Evolutionary conservation across 2,329 filamentous ascomycete genomes (phyloP).

Genomic region (Podosphaera leucotricha): DNA sequence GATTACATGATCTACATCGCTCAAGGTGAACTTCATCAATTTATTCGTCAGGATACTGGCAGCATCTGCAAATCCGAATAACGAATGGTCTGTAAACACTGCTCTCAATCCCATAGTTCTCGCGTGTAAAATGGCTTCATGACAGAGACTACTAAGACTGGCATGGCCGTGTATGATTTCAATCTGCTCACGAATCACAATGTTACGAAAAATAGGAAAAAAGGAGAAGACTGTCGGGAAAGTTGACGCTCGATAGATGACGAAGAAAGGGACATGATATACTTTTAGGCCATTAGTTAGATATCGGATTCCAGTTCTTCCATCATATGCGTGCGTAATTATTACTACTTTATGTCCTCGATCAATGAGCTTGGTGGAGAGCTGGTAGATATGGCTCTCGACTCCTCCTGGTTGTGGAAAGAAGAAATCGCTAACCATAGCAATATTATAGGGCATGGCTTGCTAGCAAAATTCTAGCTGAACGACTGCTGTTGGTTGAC

Average conservation of each 20-base stretch:
- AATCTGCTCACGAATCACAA: constrained; percentile 79
- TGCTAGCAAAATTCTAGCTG: not conserved
- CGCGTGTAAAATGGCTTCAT: constrained; percentile 85
- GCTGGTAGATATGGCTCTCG: constrained; percentile 95
- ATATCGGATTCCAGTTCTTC: constrained; percentile 77
- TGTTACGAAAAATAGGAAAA: constrained; percentile 93
- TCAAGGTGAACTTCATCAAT: constrained; percentile 81
- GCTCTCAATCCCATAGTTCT: constrained; percentile 90
- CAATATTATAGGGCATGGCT: constrained; percentile 34
- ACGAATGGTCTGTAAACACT: constrained; percentile 89
- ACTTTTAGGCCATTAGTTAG: constrained; percentile 96
- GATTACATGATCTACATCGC: constrained; percentile 93
- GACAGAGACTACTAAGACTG: constrained; percentile 76
- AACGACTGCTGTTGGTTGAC: not conserved
- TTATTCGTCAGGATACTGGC: constrained; percentile 94
- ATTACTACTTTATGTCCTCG: constrained; percentile 95
- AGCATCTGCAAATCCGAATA: constrained; percentile 94
- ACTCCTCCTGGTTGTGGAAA: constrained; percentile 92
- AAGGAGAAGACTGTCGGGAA: constrained; percentile 97
- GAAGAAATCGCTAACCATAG: constrained; percentile 99
- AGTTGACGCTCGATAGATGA: constrained; percentile 82
- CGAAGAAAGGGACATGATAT: constrained; percentile 87
- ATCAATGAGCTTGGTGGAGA: constrained; percentile 89
- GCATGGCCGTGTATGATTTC: constrained; percentile 97
- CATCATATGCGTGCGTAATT: constrained; percentile 85